Evolutionary conservation across 331 rosid species (phyloP).

Genomic region (Malus hybrid): DNA sequence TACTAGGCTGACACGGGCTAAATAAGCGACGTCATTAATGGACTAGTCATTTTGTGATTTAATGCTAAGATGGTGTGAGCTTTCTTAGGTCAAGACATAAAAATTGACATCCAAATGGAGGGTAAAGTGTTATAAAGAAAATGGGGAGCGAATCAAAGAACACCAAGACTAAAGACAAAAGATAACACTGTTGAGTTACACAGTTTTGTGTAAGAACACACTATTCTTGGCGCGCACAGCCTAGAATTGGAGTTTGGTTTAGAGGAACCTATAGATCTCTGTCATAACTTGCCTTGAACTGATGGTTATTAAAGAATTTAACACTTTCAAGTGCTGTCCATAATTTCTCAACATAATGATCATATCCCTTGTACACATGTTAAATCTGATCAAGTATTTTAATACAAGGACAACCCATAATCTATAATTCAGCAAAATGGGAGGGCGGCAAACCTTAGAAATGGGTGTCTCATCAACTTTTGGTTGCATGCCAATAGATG

Average conservation of each 20-base stretch:
- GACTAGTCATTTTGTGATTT: neutral
- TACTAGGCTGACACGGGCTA: neutral
- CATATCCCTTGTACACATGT: neutral
- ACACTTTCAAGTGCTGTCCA: neutral
- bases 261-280: neutral
- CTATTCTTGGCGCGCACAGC: neutral
- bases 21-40: neutral
- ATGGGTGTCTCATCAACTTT: conserved; percentile 60
- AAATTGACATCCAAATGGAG: neutral
- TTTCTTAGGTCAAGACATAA: neutral
- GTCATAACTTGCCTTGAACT: neutral
- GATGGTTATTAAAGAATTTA: neutral
- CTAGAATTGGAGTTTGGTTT: neutral
- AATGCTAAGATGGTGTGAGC: neutral
- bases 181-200: neutral
- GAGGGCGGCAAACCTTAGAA: conserved; percentile 55
- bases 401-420: neutral
- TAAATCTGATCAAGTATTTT: conserved; percentile 3
- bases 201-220: neutral
- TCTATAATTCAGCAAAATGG: neutral
- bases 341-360: neutral
- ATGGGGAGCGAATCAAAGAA: neutral
- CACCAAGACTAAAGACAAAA: neutral
- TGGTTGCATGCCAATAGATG: conserved; percentile 43
- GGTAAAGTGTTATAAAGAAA: neutral